Percentiles rank a stretch among this genome's conserved stretches.
Conservation (phyloP, 2,329 filamentous ascomycete genomes). For the Botrytis galanthina region DNA sequence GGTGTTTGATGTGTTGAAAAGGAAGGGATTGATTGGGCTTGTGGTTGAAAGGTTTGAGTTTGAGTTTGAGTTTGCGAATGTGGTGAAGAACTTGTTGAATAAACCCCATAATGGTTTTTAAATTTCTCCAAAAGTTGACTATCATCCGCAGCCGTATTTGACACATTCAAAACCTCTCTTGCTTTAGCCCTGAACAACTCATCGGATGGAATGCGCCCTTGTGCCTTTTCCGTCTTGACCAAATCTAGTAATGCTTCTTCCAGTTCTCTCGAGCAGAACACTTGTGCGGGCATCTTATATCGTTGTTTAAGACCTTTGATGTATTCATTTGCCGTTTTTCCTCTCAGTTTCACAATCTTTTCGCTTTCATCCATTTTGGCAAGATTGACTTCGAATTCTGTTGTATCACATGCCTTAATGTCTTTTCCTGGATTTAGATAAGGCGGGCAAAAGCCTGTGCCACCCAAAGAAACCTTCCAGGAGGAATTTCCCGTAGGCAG, state of each 20-base stretch:
- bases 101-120: conserved; percentile 21
- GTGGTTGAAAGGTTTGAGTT: conserved; percentile 8
- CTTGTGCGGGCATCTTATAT: conserved; percentile 47
- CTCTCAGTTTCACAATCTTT: conserved; percentile 46
- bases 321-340: conserved; percentile 49
- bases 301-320: conserved; percentile 45
- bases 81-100: not conserved
- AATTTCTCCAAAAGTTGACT: conserved; percentile 52
- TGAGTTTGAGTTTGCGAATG: not conserved
- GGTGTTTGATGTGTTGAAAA: conserved; percentile 4
- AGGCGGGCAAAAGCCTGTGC: conserved; percentile 55
- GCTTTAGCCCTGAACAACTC: conserved; percentile 48
- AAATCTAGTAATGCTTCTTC: conserved; percentile 53
- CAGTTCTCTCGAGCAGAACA: conserved; percentile 59
- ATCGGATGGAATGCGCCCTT: conserved; percentile 48
- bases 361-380: conserved; percentile 11
- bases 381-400: conserved; percentile 36
- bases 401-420: conserved; percentile 39
- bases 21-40: not conserved
- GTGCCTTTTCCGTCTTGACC: conserved; percentile 44
- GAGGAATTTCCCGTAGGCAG: conserved; percentile 42
- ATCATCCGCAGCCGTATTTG: conserved; percentile 55
- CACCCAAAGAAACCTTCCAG: conserved; percentile 52
- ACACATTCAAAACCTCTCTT: conserved; percentile 47
- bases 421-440: conserved; percentile 47